These are phyloP conservation scores for Aleurites moluccanus DNA, from an alignment of 441 rosid genomes.

Conservation along the genomic window DNA sequence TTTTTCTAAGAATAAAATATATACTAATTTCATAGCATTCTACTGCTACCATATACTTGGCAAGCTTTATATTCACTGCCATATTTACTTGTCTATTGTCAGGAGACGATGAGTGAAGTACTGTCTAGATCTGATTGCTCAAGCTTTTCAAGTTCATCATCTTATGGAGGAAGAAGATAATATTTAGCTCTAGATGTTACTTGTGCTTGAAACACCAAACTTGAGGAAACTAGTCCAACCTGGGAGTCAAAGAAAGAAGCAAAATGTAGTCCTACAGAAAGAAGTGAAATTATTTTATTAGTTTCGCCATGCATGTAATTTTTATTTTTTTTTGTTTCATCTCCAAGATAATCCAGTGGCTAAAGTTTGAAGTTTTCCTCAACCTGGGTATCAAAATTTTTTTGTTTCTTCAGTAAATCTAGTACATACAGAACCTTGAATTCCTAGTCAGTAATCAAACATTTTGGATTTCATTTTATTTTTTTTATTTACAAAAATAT, in stretches of 20 bases:
- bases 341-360: not conserved
- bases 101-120: slow-evolving; percentile 35
- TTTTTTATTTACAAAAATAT: no score
- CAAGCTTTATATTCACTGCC: not conserved
- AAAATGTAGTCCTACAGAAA: not conserved
- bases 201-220: not conserved
- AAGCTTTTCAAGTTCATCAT: slow-evolving; percentile 33
- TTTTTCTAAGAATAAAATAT: not conserved
- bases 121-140: slow-evolving; percentile 35
- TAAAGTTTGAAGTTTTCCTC: not conserved
- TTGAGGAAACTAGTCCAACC: not conserved
- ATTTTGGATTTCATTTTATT: no score
- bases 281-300: not conserved
- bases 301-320: not conserved
- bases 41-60: not conserved
- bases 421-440: no score
- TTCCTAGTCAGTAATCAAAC: no score
- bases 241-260: not conserved
- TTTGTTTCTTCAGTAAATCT: no score
- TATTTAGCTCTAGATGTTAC: not conserved
- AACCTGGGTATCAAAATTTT: no score
- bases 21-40: not conserved
- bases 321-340: slow-evolving; percentile 3
- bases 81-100: not conserved
- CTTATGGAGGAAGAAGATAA: slow-evolving; percentile 26